Evolutionary conservation across 2,329 filamentous ascomycete genomes (phyloP).

Genomic region (Cladosporium oxysporum): DNA sequence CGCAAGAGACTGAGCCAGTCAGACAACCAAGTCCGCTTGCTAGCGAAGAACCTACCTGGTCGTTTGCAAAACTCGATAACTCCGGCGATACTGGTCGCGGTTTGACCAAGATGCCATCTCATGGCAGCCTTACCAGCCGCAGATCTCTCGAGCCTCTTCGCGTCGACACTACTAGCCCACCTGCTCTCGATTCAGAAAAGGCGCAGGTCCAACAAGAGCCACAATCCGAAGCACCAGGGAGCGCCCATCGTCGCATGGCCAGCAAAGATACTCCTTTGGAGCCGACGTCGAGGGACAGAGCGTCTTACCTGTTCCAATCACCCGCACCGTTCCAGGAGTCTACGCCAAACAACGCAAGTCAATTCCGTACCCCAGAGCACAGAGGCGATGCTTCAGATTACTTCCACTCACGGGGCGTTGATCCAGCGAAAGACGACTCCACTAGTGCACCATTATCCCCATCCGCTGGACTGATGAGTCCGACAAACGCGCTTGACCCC

Average conservation of each 20-base stretch:
- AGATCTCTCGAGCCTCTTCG: conserved; percentile 35
- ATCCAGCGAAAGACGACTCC: neutral
- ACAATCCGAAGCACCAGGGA: conserved; percentile 12
- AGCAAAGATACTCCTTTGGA: conserved; percentile 41
- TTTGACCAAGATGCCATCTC: conserved; percentile 23
- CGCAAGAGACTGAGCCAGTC: neutral
- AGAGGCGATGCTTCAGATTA: conserved; percentile 20
- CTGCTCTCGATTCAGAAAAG: conserved; percentile 25
- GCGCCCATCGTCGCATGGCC: conserved; percentile 25
- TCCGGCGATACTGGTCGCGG: conserved; percentile 12
- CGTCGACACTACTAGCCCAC: conserved; percentile 27
- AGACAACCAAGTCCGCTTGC: conserved; percentile 15
- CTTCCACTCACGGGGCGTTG: conserved; percentile 18
- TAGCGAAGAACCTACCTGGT: conserved; percentile 25
- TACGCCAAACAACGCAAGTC: neutral
- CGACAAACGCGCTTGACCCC: conserved; percentile 46
- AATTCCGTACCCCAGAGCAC: conserved; percentile 6
- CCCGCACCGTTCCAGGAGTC: conserved; percentile 35
- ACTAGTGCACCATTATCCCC: conserved; percentile 24
- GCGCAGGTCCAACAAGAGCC: conserved; percentile 27
- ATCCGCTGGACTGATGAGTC: conserved; percentile 26
- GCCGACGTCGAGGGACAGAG: conserved; percentile 48
- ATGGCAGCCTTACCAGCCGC: conserved; percentile 33
- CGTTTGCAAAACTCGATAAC: conserved; percentile 21
- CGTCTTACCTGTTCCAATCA: conserved; percentile 49